A percentile compares a stretch with the other conserved stretches of the same genome.
phyloP scores from a whole-genome alignment of 2,329 filamentous ascomycete species.

The Nothopassalora personata region DNA sequence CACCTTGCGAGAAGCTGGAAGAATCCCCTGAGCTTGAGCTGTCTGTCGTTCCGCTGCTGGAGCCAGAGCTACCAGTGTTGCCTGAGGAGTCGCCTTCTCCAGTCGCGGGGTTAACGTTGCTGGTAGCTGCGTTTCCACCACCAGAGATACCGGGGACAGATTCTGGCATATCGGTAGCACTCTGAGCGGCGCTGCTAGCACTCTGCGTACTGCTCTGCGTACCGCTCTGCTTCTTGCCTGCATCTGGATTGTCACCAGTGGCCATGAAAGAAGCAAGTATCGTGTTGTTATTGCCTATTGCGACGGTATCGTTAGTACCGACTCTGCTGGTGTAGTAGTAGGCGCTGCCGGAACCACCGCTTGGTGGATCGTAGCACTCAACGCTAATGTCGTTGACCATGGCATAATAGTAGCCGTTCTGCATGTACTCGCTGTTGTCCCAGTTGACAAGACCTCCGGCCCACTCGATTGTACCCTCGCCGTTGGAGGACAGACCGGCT shows the following conservation, averaged over 20 bases:
- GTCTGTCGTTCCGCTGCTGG: slow-evolving; percentile 15
- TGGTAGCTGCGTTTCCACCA: slow-evolving; percentile 7
- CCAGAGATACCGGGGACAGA: slow-evolving; percentile 52
- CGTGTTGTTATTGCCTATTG: slow-evolving; percentile 68
- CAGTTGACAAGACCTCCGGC: slow-evolving; percentile 88
- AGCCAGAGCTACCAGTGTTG: slow-evolving; percentile 25
- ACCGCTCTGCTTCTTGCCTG: slow-evolving; percentile 33
- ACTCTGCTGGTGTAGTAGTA: slow-evolving; percentile 67
- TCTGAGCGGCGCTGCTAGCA: slow-evolving; percentile 25
- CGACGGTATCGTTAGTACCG: slow-evolving; percentile 71
- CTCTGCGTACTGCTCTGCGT: slow-evolving; percentile 28
- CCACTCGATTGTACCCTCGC: slow-evolving; percentile 81
- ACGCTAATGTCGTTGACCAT: slow-evolving; percentile 72
- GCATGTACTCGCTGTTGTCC: slow-evolving; percentile 67
- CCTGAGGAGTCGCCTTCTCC: neutral
- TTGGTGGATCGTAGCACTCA: slow-evolving; percentile 80
- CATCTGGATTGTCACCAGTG: slow-evolving; percentile 66
- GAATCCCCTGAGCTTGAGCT: slow-evolving; percentile 15
- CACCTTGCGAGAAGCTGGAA: slow-evolving; percentile 27
- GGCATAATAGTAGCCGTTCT: slow-evolving; percentile 86
- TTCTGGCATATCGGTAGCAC: slow-evolving; percentile 32
- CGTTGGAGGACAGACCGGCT: slow-evolving; percentile 73
- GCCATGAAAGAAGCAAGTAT: slow-evolving; percentile 72
- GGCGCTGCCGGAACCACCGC: slow-evolving; percentile 58
- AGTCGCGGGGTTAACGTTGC: neutral